Base-by-base conservation (phyloP, 23 red algal species). In the Cyanidium caldarium region DNA sequence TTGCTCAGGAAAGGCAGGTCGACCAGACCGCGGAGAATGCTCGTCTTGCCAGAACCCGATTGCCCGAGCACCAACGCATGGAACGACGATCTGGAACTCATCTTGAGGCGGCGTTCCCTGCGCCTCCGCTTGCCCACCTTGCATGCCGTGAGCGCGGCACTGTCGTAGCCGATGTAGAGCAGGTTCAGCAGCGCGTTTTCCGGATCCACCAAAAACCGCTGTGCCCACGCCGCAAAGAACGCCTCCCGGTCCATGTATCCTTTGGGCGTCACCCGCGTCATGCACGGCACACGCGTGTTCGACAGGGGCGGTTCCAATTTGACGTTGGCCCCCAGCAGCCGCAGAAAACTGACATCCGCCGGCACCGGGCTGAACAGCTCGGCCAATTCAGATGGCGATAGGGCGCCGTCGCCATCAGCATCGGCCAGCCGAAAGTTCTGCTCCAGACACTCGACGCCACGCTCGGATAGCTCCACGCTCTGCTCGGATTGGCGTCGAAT, bases 1-100 rank as follows among this genome's bases (percentile, higher is more conserved):
- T 75, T 45, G 38, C 73, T 68, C 23, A 0, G 14, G 36, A 67
- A 75, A 12, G 36, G 38, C 65, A 82, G 15, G 30, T 65, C 89
- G 39, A 83, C 79, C 30, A 87, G 51, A n/a, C 77, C 70, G 1
- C 89, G 82, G 34, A 94, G 57, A n/a, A 94, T 69, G 37, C 72
- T 81, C 21, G 89, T 75, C 72, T 86, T 86, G 13, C 80, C 45
- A 25, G 23, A 17, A 17, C 67, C 68, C 19, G 77, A 57, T 39
- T 39, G 65, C 33, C 91, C 91, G 38, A 96, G 46, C 37, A 96
- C 79, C 41, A 46, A 82, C 23, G 83, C 78, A 21, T 78, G 68
- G 16, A 96, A 45, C 16, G 79, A 70, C 37, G 82, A 25, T 25
- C 83, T 51, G 36, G 71, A 77, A 5, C 80, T 74, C 39, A 69